A percentile compares a stretch with the other conserved stretches of the same genome.
These are phyloP conservation scores for Cyanidium caldarium DNA, from an alignment of 23 red algal species.

Conservation along the genomic window DNA sequence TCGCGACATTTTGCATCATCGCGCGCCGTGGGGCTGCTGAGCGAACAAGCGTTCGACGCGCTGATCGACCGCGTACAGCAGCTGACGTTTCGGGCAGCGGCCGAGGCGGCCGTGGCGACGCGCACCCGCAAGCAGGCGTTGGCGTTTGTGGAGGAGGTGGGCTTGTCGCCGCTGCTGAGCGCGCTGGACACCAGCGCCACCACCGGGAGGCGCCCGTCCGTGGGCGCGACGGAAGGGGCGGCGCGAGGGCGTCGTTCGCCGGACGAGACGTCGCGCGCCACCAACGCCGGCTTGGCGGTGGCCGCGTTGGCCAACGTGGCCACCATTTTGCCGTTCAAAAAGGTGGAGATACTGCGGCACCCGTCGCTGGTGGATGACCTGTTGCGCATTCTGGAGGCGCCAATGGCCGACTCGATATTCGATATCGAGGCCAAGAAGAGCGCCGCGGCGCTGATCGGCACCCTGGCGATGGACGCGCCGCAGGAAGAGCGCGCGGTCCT, in stretches of 20 bases:
- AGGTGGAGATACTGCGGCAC: background rate
- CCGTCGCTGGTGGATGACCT: background rate
- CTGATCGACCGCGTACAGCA: background rate
- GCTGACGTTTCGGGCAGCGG: background rate
- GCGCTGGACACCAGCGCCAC: background rate
- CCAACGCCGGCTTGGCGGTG: background rate
- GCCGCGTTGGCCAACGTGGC: background rate
- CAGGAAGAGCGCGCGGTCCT: conserved; percentile 16
- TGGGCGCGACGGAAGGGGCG: too few relatives aligned
- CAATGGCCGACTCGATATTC: background rate
- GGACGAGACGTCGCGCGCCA: background rate
- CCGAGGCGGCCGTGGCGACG: background rate
- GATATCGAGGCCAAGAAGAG: conserved; percentile 2
- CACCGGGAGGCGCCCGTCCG: too few relatives aligned
- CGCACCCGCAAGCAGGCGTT: background rate
- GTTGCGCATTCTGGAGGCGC: background rate
- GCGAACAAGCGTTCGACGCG: background rate
- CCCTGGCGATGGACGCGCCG: conserved; percentile 20
- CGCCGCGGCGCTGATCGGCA: conserved; percentile 24
- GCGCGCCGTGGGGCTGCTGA: background rate
- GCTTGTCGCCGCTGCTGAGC: background rate
- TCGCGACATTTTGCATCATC: background rate
- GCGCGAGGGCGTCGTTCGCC: too few relatives aligned
- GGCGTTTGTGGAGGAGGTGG: background rate
- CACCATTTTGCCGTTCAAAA: background rate